Evolutionary conservation across 2,329 filamentous ascomycete genomes (phyloP), one percentile per base, ranked within the genome.

Genomic region (Parastagonospora nodorum): DNA sequence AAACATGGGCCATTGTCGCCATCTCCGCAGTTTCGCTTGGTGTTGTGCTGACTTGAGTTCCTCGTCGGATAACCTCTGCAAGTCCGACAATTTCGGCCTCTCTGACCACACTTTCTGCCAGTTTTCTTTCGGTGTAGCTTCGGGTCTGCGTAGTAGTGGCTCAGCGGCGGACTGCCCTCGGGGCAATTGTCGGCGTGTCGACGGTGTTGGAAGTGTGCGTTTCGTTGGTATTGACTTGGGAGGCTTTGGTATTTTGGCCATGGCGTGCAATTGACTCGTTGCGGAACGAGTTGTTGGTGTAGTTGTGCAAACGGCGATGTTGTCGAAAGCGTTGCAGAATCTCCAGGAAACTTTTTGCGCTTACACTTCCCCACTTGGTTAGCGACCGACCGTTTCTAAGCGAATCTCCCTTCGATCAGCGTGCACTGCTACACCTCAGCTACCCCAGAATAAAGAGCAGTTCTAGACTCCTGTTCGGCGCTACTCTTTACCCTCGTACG

Each of bases 211-310:
- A 48, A 61, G 50, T 8, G 55, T 50, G 7, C 58, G 50, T 48
- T 58, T 65, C 24, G 52, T 58, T 2, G 67, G 58, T 29, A 68
- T 31, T 2, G 51, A 47, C 36, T 54, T 65, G 1, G 66, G 66
- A 4, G 60, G 45, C 44, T 66, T 73, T 12, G 69, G 69, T 2
- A 71, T 40, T 48, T 73, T 73, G 8, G 67, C 63, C 69, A 72
- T 73, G 49, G 44, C 40, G 47, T 43, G 48, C 42, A 50, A 55
- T 47, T 48, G 46, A 29, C 11, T 24, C 28, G 19, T 27, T 12
- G 16, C 12, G 8, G 29, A 9, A 38, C 33, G 8, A 57, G 35
- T 31, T 43, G 53, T 45, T 39, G 52, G 48, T 38, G 55, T 55
- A 32, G 50, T 33, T 40, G 52, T 40, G 42, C 58, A 58, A 67